phyloP scores from a whole-genome alignment of 2,329 filamentous ascomycete genomes.

The Thielaviopsis musarum region DNA sequence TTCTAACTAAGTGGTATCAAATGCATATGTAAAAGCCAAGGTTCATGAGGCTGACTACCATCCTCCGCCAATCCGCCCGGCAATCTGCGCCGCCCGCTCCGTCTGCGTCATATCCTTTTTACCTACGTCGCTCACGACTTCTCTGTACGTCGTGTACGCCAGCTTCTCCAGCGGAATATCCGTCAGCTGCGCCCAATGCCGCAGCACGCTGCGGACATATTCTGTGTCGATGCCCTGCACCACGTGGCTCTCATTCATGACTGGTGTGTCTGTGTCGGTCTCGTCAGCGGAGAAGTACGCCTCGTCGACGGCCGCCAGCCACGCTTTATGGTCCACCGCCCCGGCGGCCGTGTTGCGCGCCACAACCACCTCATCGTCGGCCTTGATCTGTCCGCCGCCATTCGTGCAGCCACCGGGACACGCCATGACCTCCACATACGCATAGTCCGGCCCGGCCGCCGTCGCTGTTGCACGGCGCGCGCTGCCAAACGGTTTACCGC shows the following conservation, averaged over 20 bases:
- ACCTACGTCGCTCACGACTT: slow-evolving; percentile 89
- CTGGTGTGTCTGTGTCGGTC: slow-evolving; percentile 1
- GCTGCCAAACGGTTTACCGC: slow-evolving; percentile 44
- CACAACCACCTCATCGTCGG: slow-evolving; percentile 54
- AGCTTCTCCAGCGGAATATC: slow-evolving; percentile 55
- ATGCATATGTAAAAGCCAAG: background rate
- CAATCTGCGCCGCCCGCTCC: slow-evolving; percentile 72
- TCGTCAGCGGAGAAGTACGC: slow-evolving; percentile 72
- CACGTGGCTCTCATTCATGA: slow-evolving; percentile 26
- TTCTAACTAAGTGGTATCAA: background rate
- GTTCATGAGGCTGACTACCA: slow-evolving; percentile 41
- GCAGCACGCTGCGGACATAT: slow-evolving; percentile 50
- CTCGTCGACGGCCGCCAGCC: slow-evolving; percentile 69
- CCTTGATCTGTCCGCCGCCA: slow-evolving; percentile 86
- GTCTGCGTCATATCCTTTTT: slow-evolving; percentile 54
- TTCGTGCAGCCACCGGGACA: slow-evolving; percentile 98
- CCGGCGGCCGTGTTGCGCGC: slow-evolving; percentile 31
- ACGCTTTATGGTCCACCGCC: slow-evolving; percentile 68
- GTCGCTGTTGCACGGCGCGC: slow-evolving; percentile 35
- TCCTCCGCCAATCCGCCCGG: slow-evolving; percentile 79
- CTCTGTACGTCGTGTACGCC: slow-evolving; percentile 72
- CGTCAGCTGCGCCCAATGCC: slow-evolving; percentile 60
- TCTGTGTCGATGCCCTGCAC: slow-evolving; percentile 50
- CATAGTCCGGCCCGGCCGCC: slow-evolving; percentile 41
- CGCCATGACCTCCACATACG: slow-evolving; percentile 98